These are phyloP conservation scores for Tilletia setariae DNA, from an alignment of 1,284 basidiomycete genomes.

Conservation along the genomic window DNA sequence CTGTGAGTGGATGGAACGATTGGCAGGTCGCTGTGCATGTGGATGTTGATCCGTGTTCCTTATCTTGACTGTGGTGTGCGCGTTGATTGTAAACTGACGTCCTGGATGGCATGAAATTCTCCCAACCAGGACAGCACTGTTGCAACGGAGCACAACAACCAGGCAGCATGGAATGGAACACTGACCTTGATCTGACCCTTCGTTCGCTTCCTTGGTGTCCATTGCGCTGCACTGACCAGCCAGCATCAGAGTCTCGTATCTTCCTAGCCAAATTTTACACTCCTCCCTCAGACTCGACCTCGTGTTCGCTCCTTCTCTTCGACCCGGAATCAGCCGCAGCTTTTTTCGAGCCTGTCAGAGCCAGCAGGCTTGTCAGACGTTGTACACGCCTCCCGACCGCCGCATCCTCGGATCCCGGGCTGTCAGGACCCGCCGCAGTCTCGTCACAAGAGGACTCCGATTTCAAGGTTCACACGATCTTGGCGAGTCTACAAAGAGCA, in stretches of 20 bases:
- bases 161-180: slow-evolving; percentile 11
- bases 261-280: slow-evolving; percentile 11
- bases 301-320: slow-evolving; percentile 7
- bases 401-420: not conserved
- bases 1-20: too few species aligned
- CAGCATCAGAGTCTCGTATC: not conserved
- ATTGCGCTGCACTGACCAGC: not conserved
- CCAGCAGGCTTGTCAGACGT: not conserved
- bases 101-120: too few species aligned
- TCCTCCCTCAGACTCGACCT: not conserved
- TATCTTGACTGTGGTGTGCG: too few species aligned
- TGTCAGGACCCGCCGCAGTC: not conserved
- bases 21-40: too few species aligned
- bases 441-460: not conserved
- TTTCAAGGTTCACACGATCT: not conserved
- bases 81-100: too few species aligned
- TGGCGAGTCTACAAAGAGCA: not conserved
- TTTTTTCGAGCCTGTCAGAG: not conserved
- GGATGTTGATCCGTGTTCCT: too few species aligned
- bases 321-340: not conserved
- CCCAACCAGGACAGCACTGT: too few species aligned
- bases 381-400: not conserved
- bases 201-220: not conserved
- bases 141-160: not conserved
- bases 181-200: slow-evolving; percentile 1